phyloP scores from a whole-genome alignment of 2,329 filamentous ascomycete species.

The Aspergillus carbonarius region DNA sequence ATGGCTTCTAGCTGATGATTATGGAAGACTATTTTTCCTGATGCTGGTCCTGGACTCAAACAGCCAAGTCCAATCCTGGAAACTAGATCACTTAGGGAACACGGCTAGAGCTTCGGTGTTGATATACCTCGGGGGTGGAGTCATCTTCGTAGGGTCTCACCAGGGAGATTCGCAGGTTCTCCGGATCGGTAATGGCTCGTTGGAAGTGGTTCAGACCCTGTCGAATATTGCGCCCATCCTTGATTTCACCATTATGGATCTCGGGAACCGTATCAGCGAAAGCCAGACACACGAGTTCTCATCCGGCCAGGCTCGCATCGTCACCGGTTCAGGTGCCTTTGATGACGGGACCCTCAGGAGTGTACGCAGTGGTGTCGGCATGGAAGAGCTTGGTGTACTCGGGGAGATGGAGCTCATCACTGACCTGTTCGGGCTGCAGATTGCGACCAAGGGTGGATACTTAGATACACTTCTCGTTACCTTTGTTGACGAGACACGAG shows the following conservation, averaged over 20 bases:
- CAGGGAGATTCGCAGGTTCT: constrained; percentile 89
- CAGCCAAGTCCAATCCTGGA: constrained; percentile 69
- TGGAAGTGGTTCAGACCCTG: constrained; percentile 71
- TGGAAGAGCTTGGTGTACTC: constrained; percentile 82
- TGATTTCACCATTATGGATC: constrained; percentile 94
- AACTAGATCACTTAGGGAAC: constrained; percentile 63
- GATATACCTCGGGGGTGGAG: constrained; percentile 66
- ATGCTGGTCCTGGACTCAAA: constrained; percentile 68
- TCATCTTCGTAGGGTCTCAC: constrained; percentile 86
- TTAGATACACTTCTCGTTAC: constrained; percentile 74
- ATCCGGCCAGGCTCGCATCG: constrained; percentile 88
- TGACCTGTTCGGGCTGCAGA: constrained; percentile 69
- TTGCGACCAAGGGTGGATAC: constrained; percentile 43
- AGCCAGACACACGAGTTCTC: constrained; percentile 85
- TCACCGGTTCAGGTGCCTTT: constrained; percentile 88
- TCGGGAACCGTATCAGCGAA: constrained; percentile 80
- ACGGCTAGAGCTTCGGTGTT: constrained; percentile 76
- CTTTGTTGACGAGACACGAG: constrained; percentile 77
- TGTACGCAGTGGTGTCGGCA: constrained; percentile 87
- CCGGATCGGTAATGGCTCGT: constrained; percentile 58
- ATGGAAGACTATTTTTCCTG: constrained; percentile 80
- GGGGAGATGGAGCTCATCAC: constrained; percentile 74
- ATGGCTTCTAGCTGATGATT: constrained; percentile 90
- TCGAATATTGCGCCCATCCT: constrained; percentile 86
- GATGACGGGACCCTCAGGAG: constrained; percentile 85